These are phyloP conservation scores for Boletus tylopilopsis DNA, from an alignment of 768 basidiomycete genomes.

Conservation along the genomic window DNA sequence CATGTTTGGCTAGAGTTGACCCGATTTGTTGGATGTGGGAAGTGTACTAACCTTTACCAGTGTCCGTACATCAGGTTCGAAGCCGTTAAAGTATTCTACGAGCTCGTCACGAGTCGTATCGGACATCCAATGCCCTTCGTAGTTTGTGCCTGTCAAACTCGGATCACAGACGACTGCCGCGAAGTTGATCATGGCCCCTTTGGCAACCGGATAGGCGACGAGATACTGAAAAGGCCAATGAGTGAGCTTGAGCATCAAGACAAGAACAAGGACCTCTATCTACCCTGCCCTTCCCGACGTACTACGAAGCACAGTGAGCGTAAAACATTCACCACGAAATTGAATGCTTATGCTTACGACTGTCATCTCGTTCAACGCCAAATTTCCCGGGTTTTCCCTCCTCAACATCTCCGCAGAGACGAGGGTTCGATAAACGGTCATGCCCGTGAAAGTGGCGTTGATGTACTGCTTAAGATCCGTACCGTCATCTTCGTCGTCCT, in stretches of 20 bases:
- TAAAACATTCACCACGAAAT: background rate
- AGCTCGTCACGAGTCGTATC: constrained; percentile 32
- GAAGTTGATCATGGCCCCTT: constrained; percentile 35
- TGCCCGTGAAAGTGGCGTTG: constrained; percentile 40
- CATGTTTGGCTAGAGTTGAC: background rate
- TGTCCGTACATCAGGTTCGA: constrained; percentile 34
- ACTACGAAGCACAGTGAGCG: constrained; percentile 15
- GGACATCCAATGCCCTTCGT: constrained; percentile 30
- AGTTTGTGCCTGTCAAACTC: constrained; percentile 26
- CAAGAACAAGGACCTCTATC: background rate
- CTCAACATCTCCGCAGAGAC: constrained; percentile 32
- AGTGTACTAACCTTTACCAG: constrained; percentile 25
- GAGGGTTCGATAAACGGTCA: constrained; percentile 36
- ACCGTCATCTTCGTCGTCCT: background rate
- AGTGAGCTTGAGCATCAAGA: background rate
- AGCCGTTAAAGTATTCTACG: constrained; percentile 24
- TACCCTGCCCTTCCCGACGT: constrained; percentile 7
- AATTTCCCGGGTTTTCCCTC: constrained; percentile 21
- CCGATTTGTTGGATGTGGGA: too few relatives aligned
- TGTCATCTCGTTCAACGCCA: constrained; percentile 14
- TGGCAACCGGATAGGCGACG: constrained; percentile 37
- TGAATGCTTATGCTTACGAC: constrained; percentile 22
- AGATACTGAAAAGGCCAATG: constrained; percentile 30
- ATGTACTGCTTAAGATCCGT: constrained; percentile 9
- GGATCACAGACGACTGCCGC: constrained; percentile 30